phyloP scores from a whole-genome alignment of 352 stramenopile genomes.

The Pythium brachiatum region DNA sequence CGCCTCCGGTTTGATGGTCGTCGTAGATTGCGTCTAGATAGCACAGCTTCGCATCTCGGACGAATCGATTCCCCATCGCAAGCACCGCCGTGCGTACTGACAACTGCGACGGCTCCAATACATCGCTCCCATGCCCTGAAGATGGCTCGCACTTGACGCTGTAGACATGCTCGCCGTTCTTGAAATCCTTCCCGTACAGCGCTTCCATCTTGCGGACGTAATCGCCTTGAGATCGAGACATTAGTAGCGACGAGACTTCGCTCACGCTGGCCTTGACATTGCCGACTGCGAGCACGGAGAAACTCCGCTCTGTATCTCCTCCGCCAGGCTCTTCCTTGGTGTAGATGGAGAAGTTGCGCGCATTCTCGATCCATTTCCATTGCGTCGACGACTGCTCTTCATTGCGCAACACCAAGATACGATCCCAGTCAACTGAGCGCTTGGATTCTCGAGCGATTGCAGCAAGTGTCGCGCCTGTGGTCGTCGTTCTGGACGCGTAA shows the following conservation, averaged over 20 bases:
- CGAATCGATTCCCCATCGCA: conserved; percentile 15
- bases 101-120: background rate
- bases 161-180: conserved; percentile 10
- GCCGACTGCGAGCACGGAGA: conserved; percentile 18
- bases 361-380: conserved; percentile 25
- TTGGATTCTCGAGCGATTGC: conserved; percentile 11
- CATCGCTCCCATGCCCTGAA: background rate
- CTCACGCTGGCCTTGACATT: conserved; percentile 12
- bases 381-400: background rate
- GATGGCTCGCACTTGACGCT: background rate
- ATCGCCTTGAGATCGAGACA: background rate
- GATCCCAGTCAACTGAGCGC: conserved; percentile 17
- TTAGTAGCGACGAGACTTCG: conserved; percentile 17
- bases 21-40: conserved; percentile 14
- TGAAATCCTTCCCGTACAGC: conserved; percentile 17
- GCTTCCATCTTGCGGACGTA: conserved; percentile 20
- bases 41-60: conserved; percentile 17
- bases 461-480: too few relatives aligned
- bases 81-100: conserved; percentile 18
- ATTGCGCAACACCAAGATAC: conserved; percentile 8
- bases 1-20: background rate
- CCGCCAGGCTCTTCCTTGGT: conserved; percentile 1
- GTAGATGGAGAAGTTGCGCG: conserved; percentile 17
- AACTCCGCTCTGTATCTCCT: too few relatives aligned
- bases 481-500: too few relatives aligned